Evolutionary conservation across 1,284 basidiomycete genomes (phyloP), one percentile per base, ranked within the genome.

Genomic region (Xerocomus nothofagi): DNA sequence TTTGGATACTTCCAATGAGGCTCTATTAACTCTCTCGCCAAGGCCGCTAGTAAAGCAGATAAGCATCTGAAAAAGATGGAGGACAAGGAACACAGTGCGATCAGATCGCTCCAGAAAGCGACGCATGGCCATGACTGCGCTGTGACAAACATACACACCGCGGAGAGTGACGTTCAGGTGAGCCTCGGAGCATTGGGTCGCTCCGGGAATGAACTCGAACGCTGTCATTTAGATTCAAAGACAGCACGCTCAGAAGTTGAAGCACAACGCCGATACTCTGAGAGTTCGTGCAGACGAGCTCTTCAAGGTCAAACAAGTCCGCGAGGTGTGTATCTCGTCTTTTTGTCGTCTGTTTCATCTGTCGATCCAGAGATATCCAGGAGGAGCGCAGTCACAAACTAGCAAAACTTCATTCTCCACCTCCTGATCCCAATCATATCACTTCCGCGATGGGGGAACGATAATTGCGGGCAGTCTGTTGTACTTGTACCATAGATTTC

Each of bases 81-180:
- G 50, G 71, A 73, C 53, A 68, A 72, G 52, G 80, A 82, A 58
- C 70, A 74, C 44, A 69, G 69, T 33, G 67, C 72, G n/a, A 70
- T 72, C 34, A 71, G 72, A 43, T 68, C 68, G 21, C 61, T 81
- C 37, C 73, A 78, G 57, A 72, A 77, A 44, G 79, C 77, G 5
- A 71, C 72, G 12, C 73, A 79, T 47, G 60, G 69, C 6, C 79
- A 83, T 55, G 77, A 82, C 21, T 59, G 69, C 14, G 77, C 79
- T 9, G 52, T 75, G 36, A 61, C 74, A 6, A 59, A 72, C 38
- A 63, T 78, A 40, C 68, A 71, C 38, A 71, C 65, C 45, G 76
- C 78, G 3, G 70, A 75, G 56, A 70, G 72, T 44, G 72, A 77
- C 27, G 60, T 75, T 29, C 65, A 76, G 62, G 80, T 76, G 59